phyloP scores from a whole-genome alignment of 352 stramenopile species.

The Pilasporangium apinafurcum region DNA sequence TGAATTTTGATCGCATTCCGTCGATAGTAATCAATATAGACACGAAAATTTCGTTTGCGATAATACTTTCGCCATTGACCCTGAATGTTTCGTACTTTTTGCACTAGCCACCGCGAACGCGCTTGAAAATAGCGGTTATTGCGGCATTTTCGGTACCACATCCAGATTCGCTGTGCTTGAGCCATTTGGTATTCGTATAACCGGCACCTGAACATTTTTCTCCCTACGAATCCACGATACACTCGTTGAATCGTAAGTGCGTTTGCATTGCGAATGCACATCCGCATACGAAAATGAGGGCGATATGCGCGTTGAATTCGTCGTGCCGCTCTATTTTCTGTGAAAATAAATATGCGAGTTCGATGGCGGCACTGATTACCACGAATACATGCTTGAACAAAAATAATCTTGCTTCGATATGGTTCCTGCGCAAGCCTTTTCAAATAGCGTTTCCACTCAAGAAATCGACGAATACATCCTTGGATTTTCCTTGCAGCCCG shows the following conservation, averaged over 20 bases:
- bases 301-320: conserved; percentile 43
- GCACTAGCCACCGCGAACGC: conserved; percentile 37
- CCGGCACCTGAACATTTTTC: conserved; percentile 7
- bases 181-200: conserved; percentile 14
- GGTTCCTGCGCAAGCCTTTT: conserved; percentile 28
- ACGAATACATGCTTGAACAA: conserved; percentile 35
- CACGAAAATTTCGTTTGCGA: conserved; percentile 18
- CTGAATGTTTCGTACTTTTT: conserved; percentile 48
- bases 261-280: conserved; percentile 17
- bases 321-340: conserved; percentile 13
- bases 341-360: conserved; percentile 19
- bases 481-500: conserved; percentile 54
- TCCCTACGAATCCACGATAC: conserved; percentile 30
- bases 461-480: conserved; percentile 26
- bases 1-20: conserved; percentile 27
- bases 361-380: conserved; percentile 26
- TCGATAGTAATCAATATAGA: conserved; percentile 34
- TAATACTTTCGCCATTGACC: conserved; percentile 47
- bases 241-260: conserved; percentile 43
- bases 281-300: conserved; percentile 15
- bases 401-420: conserved; percentile 26
- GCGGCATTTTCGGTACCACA: conserved; percentile 46
- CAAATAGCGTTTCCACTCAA: conserved; percentile 42
- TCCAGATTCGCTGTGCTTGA: conserved; percentile 18
- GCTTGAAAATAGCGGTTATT: conserved; percentile 20